Evolutionary conservation across 768 basidiomycete genomes (phyloP).

Genomic region (Podaxis carcinomalis): DNA sequence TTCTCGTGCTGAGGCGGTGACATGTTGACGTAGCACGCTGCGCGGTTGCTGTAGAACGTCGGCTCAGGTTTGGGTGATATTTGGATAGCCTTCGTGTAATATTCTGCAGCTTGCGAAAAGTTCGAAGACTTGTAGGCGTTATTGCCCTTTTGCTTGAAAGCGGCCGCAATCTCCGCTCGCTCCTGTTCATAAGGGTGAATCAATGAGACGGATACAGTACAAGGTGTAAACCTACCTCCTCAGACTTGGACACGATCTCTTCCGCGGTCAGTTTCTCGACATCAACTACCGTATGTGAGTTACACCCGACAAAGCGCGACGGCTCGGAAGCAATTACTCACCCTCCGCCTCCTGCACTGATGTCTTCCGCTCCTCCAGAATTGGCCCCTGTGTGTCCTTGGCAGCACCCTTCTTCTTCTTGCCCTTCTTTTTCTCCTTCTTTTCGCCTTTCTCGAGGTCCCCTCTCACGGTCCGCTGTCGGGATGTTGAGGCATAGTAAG

Average conservation of each 20-base stretch:
- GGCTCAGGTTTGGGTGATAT: conserved; percentile 79
- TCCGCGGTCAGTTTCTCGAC: conserved; percentile 48
- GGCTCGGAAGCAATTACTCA: conserved; percentile 8
- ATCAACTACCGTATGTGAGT: conserved; percentile 18
- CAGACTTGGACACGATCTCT: conserved; percentile 52
- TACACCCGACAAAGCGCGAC: neutral
- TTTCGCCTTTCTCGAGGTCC: conserved; percentile 42
- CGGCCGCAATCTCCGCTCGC: conserved; percentile 54
- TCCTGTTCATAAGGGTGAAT: conserved; percentile 38
- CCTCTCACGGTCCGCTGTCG: conserved; percentile 24
- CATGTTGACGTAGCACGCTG: conserved; percentile 95
- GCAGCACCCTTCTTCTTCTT: conserved; percentile 55
- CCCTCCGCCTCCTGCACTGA: conserved; percentile 29
- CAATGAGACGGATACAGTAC: conserved; percentile 4
- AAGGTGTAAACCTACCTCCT: conserved; percentile 40
- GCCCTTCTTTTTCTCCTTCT: conserved; percentile 42
- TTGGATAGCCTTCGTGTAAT: conserved; percentile 74
- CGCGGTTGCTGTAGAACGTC: conserved; percentile 95
- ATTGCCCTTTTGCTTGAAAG: conserved; percentile 72
- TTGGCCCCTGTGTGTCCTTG: conserved; percentile 64
- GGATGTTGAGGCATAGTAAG: conserved; percentile 69
- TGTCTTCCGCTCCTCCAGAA: conserved; percentile 72
- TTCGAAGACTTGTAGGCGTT: conserved; percentile 59
- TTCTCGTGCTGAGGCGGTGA: conserved; percentile 76
- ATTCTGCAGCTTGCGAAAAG: conserved; percentile 53